Percentiles rank a stretch among this genome's conserved stretches.
Evolutionary conservation across 441 rosid genomes (phyloP).

Genomic region (Erodium trifolium): DNA sequence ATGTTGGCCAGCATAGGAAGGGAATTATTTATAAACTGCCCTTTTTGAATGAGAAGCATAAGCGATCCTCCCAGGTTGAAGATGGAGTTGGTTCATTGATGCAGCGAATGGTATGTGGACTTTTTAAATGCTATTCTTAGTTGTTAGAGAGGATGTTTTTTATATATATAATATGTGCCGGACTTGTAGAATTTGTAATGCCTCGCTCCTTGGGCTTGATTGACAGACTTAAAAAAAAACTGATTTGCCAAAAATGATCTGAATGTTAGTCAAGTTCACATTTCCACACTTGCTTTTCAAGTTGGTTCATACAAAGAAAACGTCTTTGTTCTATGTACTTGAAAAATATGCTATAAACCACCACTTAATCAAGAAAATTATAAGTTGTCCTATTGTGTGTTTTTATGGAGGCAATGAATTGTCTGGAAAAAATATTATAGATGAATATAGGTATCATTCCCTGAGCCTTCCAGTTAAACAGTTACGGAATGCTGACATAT

Average conservation of each 20-base stretch:
- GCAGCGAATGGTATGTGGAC: conserved; percentile 50
- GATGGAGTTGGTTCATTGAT: conserved; percentile 32
- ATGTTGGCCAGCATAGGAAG: conserved; percentile 29
- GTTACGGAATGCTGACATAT: neutral
- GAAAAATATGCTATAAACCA: no score
- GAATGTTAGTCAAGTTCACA: neutral
- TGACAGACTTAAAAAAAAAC: neutral
- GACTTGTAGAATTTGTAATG: conserved; percentile 11
- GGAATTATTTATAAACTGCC: conserved; percentile 24
- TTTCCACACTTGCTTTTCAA: neutral
- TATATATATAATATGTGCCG: neutral
- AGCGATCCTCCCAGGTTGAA: conserved; percentile 29
- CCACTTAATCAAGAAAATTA: no score
- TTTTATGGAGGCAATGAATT: no score
- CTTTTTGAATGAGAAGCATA: conserved; percentile 35
- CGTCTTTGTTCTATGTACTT: no score
- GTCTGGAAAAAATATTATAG: neutral
- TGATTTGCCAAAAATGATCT: neutral
- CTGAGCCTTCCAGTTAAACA: neutral
- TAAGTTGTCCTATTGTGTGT: no score
- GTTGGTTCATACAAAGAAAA: neutral
- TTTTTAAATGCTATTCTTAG: conserved; percentile 8
- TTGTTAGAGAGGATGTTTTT: conserved; percentile 10
- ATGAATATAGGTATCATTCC: neutral
- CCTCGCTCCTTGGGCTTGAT: neutral